Base-by-base conservation (phyloP, 2,329 filamentous ascomycete species). In the Endoconidiophora polonica region DNA sequence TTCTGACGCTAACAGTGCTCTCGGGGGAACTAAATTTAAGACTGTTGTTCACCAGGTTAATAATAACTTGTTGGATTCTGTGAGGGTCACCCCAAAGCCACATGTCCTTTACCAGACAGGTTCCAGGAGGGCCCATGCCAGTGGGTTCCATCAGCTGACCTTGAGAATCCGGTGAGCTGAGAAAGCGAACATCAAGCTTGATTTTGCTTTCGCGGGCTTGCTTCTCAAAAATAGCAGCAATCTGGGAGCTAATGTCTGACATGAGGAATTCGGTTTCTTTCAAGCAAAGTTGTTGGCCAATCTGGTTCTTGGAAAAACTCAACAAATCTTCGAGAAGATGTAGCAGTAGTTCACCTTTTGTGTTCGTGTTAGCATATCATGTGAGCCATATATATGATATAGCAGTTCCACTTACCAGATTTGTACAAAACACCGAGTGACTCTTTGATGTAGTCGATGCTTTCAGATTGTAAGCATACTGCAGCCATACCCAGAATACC, bases 401-500 rank as follows among this genome's bases (percentile, higher is more conserved):
- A 38, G 14, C 23, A 23, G 44, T 14, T 16, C 9, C 18, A 52
- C 57, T 52, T 54, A 63, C 62, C 86, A 20, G 84, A 90, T 63
- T 88, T 91, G 65, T 94, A 94, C 18, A 95, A 79, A 16, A 87
- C 86, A 58, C 86, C 83, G 4, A 95, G 69, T 1, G 84, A 91
- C 57, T 87, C 77, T 62, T 88, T 87, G 55, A 94, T 79, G 56
- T 81, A 77, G 29, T 72, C 63, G 12, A 87, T 67, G 58, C 94
- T 86, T 45, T 88, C 81, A 61, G 94, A 87, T 55, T 87, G 83
- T 86, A 94, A 91, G 63, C 86, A 91, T 1, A 94, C 83, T 0
- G 86, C 83, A 57, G 83, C 88, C 82, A 95, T 91, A 53, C 91
- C 91, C 58, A 98, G 71, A 45, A 96, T 95, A 10, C 90, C 91